A percentile compares a stretch with the other conserved stretches of the same genome.
Evolutionary conservation across 305 asterid species (phyloP).

Genomic region (Ajuga reptans): DNA sequence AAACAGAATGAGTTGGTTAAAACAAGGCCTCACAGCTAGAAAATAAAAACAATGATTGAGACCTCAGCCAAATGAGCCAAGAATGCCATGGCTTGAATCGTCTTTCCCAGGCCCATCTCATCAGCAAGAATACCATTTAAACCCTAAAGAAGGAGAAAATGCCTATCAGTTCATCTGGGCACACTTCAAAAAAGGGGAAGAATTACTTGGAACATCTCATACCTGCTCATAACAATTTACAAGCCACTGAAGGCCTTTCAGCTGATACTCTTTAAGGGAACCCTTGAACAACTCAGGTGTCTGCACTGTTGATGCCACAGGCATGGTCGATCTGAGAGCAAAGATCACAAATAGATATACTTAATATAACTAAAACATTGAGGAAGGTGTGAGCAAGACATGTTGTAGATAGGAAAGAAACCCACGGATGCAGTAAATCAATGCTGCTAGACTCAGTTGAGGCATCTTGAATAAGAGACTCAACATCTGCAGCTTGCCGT

Average conservation of each 20-base stretch:
- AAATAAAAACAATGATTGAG: conserved; percentile 17
- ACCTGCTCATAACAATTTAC: conserved; percentile 99
- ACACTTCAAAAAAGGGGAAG: conserved; percentile 19
- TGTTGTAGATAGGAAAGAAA: conserved; percentile 16
- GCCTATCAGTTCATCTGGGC: conserved; percentile 12
- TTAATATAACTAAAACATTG: not conserved
- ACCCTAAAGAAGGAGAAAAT: conserved; percentile 41
- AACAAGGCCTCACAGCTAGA: conserved; percentile 10
- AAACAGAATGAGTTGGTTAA: conserved; percentile 24
- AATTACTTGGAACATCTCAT: conserved; percentile 4
- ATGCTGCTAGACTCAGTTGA: conserved; percentile 66
- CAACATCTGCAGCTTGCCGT: conserved; percentile 56
- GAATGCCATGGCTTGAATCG: conserved; percentile 98
- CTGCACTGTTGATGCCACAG: conserved; percentile 85
- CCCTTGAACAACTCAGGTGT: conserved; percentile 89
- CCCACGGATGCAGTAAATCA: conserved; percentile 94
- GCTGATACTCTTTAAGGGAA: conserved; percentile 86
- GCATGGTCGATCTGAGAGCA: conserved; percentile 86
- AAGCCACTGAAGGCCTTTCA: conserved; percentile 98
- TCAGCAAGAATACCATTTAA: conserved; percentile 99
- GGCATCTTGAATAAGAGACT: conserved; percentile 58
- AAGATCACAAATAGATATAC: not conserved
- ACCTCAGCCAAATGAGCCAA: conserved; percentile 99
- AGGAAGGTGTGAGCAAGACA: not conserved
- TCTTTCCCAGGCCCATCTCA: conserved; percentile 98